Conservation (phyloP, 495 filamentous ascomycete genomes). For the Penicillium lagena region DNA sequence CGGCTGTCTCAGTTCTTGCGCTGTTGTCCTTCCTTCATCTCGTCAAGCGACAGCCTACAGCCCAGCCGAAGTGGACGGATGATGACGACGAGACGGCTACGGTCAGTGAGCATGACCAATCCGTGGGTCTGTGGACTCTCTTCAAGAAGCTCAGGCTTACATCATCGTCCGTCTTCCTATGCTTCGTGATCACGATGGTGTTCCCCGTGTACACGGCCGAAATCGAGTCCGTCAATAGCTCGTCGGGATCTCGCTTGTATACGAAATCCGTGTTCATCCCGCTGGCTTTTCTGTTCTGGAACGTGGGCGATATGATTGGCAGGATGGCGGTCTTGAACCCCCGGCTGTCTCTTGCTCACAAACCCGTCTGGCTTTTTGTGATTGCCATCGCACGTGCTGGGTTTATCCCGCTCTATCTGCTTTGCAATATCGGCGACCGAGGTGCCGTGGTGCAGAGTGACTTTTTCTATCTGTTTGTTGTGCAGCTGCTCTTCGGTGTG, state of each 20-base stretch:
- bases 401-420: slow-evolving; percentile 80
- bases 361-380: slow-evolving; percentile 57
- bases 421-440: slow-evolving; percentile 75
- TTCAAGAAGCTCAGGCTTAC: slow-evolving; percentile 70
- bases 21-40: slow-evolving; percentile 59
- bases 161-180: slow-evolving; percentile 63
- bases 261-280: slow-evolving; percentile 76
- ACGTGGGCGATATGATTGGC: slow-evolving; percentile 76
- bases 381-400: slow-evolving; percentile 53
- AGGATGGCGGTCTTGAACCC: slow-evolving; percentile 64
- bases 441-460: slow-evolving; percentile 71
- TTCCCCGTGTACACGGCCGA: slow-evolving; percentile 87
- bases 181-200: slow-evolving; percentile 82
- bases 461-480: slow-evolving; percentile 75
- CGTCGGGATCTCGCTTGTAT: slow-evolving; percentile 52
- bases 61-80: slow-evolving; percentile 3
- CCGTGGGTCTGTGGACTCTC: slow-evolving; percentile 58
- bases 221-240: slow-evolving; percentile 62
- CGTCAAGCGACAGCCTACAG: slow-evolving; percentile 28
- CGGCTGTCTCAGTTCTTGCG: slow-evolving; percentile 50
- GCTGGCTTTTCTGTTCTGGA: slow-evolving; percentile 90
- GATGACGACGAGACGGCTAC: slow-evolving; percentile 12
- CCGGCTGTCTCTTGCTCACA: slow-evolving; percentile 49
- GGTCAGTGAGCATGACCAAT: slow-evolving; percentile 26
- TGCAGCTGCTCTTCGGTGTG: slow-evolving; percentile 77